Conservation (phyloP, 2,329 filamentous ascomycete species). For the Monilinia polystroma region DNA sequence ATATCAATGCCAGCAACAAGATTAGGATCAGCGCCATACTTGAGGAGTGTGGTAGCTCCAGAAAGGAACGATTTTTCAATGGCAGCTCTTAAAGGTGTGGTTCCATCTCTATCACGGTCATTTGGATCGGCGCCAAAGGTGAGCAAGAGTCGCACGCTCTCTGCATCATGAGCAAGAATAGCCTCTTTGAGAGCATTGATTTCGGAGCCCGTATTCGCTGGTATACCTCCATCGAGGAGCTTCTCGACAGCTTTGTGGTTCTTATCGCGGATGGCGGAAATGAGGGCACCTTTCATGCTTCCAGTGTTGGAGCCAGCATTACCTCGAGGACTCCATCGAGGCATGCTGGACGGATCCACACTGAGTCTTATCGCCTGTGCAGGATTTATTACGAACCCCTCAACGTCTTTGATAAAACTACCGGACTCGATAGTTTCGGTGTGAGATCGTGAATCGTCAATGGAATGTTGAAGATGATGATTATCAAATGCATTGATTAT, state of each 20-base stretch:
- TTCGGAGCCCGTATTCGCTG: constrained; percentile 50
- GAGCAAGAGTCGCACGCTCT: constrained; percentile 55
- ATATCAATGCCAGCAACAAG: constrained; percentile 49
- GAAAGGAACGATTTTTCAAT: constrained; percentile 55
- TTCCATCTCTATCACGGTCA: constrained; percentile 47
- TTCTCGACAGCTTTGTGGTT: constrained; percentile 58
- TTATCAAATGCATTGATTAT: constrained; percentile 29
- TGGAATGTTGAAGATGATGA: constrained; percentile 20
- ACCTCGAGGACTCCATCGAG: constrained; percentile 52
- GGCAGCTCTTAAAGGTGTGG: constrained; percentile 52
- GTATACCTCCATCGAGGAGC: constrained; percentile 57
- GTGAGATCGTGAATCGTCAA: constrained; percentile 37
- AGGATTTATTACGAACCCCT: constrained; percentile 45
- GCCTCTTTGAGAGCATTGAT: constrained; percentile 54
- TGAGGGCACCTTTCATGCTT: constrained; percentile 49
- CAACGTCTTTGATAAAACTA: constrained; percentile 42
- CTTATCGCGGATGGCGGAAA: constrained; percentile 54
- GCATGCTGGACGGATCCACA: constrained; percentile 52
- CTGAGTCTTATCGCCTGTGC: constrained; percentile 50
- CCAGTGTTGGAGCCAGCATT: constrained; percentile 45
- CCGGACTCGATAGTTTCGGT: constrained; percentile 40
- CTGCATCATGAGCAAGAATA: constrained; percentile 50
- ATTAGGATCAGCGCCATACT: constrained; percentile 63
- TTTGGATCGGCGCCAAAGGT: constrained; percentile 60
- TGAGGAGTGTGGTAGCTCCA: constrained; percentile 58